Percentiles rank a stretch among this genome's conserved stretches.
Evolutionary conservation across 768 basidiomycete genomes (phyloP).

Genomic region (Boletus speciosus): DNA sequence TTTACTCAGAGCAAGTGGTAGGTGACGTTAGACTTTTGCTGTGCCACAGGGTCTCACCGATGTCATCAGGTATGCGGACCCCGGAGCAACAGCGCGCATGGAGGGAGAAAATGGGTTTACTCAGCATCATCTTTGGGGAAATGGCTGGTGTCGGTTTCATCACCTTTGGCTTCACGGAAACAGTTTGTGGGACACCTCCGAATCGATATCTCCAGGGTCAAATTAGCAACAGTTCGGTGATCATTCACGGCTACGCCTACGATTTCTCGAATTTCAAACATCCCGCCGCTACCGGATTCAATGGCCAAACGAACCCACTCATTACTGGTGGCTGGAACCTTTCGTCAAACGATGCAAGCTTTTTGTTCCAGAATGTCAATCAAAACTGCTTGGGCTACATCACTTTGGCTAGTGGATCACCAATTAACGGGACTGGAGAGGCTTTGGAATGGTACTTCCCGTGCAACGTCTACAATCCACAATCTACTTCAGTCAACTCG

Average conservation of each 20-base stretch:
- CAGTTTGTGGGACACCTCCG: constrained; percentile 86
- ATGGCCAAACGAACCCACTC: constrained; percentile 81
- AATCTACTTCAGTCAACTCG: constrained; percentile 62
- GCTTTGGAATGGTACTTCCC: constrained; percentile 94
- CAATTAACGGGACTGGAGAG: constrained; percentile 60
- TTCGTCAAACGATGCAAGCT: constrained; percentile 86
- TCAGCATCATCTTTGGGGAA: constrained; percentile 71
- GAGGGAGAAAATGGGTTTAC: constrained; percentile 96
- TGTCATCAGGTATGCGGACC: constrained; percentile 67
- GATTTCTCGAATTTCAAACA: constrained; percentile 87
- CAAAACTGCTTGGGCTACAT: constrained; percentile 78
- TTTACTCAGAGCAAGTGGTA: constrained; percentile 74
- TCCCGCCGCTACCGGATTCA: constrained; percentile 66
- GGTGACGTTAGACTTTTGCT: constrained; percentile 27
- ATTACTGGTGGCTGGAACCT: constrained; percentile 72
- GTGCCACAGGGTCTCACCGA: constrained; percentile 6
- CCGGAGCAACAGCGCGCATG: constrained; percentile 95
- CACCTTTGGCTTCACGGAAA: constrained; percentile 96
- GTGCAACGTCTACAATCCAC: constrained; percentile 83
- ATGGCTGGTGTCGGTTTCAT: constrained; percentile 97
- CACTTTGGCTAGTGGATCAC: constrained; percentile 63
- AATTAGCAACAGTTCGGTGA: constrained; percentile 74
- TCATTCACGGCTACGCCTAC: constrained; percentile 94
- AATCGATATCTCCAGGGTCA: constrained; percentile 79
- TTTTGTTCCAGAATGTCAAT: constrained; percentile 93